phyloP scores from a whole-genome alignment of 176 grass and related monocot genomes.

The Paspalum vaginatum region DNA sequence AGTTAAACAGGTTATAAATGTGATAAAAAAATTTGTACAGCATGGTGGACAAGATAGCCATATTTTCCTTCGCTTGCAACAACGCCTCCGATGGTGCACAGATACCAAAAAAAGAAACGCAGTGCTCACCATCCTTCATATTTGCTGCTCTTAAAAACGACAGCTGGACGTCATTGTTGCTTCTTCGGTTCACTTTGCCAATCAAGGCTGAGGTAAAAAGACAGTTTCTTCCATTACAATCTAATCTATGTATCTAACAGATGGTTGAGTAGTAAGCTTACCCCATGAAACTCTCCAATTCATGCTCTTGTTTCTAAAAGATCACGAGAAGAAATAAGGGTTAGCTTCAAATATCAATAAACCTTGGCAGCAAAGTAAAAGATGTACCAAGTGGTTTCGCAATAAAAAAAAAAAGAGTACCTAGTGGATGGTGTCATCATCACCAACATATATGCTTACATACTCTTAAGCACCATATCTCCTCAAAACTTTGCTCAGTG shows the following conservation, averaged over 20 bases:
- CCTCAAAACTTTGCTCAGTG: conserved; percentile 95
- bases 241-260: background rate
- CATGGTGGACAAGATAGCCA: background rate
- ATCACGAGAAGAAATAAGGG: background rate
- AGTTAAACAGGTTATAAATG: background rate
- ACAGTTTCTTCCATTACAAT: background rate
- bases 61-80: background rate
- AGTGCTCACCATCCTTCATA: background rate
- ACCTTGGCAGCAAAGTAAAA: conserved; percentile 8
- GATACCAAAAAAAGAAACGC: background rate
- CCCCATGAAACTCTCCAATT: background rate
- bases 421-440: conserved; percentile 32
- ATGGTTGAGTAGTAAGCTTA: conserved; percentile 14
- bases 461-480: conserved; percentile 83
- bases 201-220: background rate
- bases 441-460: conserved; percentile 26
- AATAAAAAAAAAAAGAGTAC: background rate
- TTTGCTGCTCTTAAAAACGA: background rate
- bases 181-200: conserved; percentile 21
- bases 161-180: background rate
- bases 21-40: background rate
- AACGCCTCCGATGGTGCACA: background rate
- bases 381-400: background rate
- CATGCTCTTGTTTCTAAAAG: conserved; percentile 7
- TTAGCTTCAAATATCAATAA: conserved; percentile 22